Base-by-base conservation (phyloP, 2,329 filamentous ascomycete species). In the Talaromyces sp. region DNA sequence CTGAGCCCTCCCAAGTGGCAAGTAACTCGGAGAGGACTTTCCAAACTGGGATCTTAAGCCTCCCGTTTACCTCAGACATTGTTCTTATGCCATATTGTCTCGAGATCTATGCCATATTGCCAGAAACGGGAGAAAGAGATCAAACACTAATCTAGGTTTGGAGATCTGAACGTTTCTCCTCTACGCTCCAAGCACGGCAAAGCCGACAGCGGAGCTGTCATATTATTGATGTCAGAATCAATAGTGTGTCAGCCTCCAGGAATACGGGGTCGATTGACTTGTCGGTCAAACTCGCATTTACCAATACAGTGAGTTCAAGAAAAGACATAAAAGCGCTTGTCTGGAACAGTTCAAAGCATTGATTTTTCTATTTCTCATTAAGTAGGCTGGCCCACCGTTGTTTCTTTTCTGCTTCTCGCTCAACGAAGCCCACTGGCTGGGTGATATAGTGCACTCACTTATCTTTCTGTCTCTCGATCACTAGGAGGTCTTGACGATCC, bases 401-500 rank as follows among this genome's bases (percentile, higher is more conserved):
- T 53, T 41, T 60, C 17, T 39, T 46, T 36, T 53, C 46, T 54
- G 15, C 21, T 61, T 66, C 71, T 75, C 74, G 72, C 78, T 76
- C 71, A 78, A 79, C 70, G 75, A 69, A 68, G 69, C 78, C 77
- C 78, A 80, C 78, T 78, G 79, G 78, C 72, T 80, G 79, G 78
- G 78, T 75, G 77, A 74, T 75, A 73, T 79, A 75, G 61, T 70
- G 67, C 65, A 63, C 79, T 79, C 75, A 61, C 69, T 67, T 65
- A 63, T 65, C 60, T 56, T 62, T 53, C 37, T 66, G 31, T 45
- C 22, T 33, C 31, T 48, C 21, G 5, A 22, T 54, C 46, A 15
- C 39, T 35, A 41, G 43, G 21, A 62, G 63, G 61, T 69, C 65
- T 64, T 62, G 61, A 64, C 45, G 60, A 63, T 60, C 60, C 46